Conservation (phyloP, 345 rosid genomes). For the Toxicodendron radicans region DNA sequence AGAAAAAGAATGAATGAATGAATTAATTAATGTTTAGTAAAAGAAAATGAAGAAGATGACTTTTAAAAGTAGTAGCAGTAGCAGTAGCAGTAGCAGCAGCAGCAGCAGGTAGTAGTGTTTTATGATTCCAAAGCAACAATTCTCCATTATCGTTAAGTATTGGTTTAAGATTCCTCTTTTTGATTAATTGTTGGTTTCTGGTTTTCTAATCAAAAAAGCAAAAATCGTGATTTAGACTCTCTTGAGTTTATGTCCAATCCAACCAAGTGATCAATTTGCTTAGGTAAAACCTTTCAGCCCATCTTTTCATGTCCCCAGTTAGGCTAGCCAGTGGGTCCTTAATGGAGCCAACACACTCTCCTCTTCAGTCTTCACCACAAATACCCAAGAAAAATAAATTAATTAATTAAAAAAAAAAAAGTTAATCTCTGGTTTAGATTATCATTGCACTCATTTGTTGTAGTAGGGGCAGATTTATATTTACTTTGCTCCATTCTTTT, state of each 20-base stretch:
- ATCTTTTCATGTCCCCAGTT: constrained; percentile 50
- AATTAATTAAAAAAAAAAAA: too few relatives aligned
- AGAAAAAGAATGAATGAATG: too few relatives aligned
- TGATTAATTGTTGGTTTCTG: background rate
- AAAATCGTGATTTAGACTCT: constrained; percentile 18
- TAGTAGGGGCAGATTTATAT: constrained; percentile 21
- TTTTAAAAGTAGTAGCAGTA: background rate
- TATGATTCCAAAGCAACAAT: constrained; percentile 26
- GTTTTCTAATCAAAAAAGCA: constrained; percentile 11
- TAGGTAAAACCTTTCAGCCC: constrained; percentile 57
- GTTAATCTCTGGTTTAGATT: constrained; percentile 25
- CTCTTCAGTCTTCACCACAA: constrained; percentile 52
- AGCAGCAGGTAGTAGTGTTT: background rate
- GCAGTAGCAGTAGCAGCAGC: too few relatives aligned
- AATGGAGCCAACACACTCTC: constrained; percentile 39
- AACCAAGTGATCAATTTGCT: constrained; percentile 29
- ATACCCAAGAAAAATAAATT: constrained; percentile 25
- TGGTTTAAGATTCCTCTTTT: constrained; percentile 21
- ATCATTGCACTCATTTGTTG: constrained; percentile 50
- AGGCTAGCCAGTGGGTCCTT: constrained; percentile 39
- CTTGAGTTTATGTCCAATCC: constrained; percentile 41
- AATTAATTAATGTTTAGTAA: background rate
- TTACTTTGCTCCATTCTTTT: background rate
- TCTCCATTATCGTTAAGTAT: constrained; percentile 25
- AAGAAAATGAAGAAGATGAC: constrained; percentile 4